Evolutionary conservation across 163 green algal species (phyloP).

Genomic region (Chlorella variabilis): DNA sequence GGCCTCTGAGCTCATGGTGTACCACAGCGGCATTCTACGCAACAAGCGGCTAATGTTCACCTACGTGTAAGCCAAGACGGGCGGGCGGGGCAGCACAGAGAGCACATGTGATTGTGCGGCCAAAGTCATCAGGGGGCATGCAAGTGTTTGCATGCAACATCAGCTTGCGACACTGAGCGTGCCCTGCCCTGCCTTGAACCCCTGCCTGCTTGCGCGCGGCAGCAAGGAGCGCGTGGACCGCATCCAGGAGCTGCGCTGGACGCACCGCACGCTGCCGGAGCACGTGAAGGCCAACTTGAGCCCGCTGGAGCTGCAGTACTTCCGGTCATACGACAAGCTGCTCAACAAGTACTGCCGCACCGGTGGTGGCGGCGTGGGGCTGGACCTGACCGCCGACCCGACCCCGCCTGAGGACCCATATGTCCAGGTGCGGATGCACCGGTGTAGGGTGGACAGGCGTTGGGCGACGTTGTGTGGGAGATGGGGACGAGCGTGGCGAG

Average conservation of each 20-base stretch:
- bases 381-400: conserved; percentile 65
- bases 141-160: no score
- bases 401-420: conserved; percentile 53
- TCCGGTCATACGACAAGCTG: conserved; percentile 56
- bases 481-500: neutral
- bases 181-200: neutral
- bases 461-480: no score
- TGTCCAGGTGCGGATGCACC: conserved; percentile 28
- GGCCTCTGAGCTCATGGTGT: conserved; percentile 60
- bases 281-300: conserved; percentile 50
- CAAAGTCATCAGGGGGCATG: no score
- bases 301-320: conserved; percentile 52
- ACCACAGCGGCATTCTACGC: conserved; percentile 64
- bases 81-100: neutral
- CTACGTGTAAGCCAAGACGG: conserved; percentile 53
- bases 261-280: conserved; percentile 53
- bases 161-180: no score
- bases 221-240: conserved; percentile 57
- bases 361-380: conserved; percentile 49
- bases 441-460: neutral
- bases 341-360: conserved; percentile 64
- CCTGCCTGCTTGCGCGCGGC: neutral
- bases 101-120: no score
- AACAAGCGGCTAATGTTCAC: conserved; percentile 71
- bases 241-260: conserved; percentile 63